A percentile compares a stretch with the other conserved stretches of the same genome.
Evolutionary conservation across 2,329 filamentous ascomycete genomes (phyloP).

Genomic region (Nemania sp.): DNA sequence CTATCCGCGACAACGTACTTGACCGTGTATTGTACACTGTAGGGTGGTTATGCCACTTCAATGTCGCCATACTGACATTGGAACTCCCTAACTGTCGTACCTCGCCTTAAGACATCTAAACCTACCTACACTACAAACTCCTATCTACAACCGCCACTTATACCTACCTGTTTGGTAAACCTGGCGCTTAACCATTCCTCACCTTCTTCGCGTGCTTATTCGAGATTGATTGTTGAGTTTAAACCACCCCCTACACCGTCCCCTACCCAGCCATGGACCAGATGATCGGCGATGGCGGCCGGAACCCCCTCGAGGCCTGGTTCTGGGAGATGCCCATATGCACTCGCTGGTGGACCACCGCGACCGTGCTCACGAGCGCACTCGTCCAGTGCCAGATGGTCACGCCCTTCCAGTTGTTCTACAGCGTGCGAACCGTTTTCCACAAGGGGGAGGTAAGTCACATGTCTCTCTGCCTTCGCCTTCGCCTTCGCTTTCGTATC

Average conservation of each 20-base stretch:
- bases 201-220: background rate
- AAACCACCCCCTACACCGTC: background rate
- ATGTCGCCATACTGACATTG: too few species aligned
- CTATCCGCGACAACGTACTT: too few species aligned
- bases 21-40: too few species aligned
- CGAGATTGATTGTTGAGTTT: background rate
- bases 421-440: constrained; percentile 92
- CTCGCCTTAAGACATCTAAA: too few species aligned
- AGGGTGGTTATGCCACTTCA: too few species aligned
- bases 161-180: background rate
- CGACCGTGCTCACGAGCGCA: constrained; percentile 83
- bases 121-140: too few species aligned
- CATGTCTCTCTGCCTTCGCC: constrained; percentile 12
- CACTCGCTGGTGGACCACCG: constrained; percentile 95
- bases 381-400: constrained; percentile 92
- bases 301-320: constrained; percentile 90
- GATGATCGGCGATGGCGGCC: constrained; percentile 62
- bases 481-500: background rate
- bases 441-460: constrained; percentile 80
- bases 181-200: background rate
- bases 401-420: constrained; percentile 94
- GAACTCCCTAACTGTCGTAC: too few species aligned
- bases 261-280: constrained; percentile 54
- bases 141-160: background rate
- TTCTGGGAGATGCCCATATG: constrained; percentile 98